A percentile compares a stretch with the other conserved stretches of the same genome.
phyloP scores from a whole-genome alignment of 306 rosid genomes.

The Alnus glutinosa region DNA sequence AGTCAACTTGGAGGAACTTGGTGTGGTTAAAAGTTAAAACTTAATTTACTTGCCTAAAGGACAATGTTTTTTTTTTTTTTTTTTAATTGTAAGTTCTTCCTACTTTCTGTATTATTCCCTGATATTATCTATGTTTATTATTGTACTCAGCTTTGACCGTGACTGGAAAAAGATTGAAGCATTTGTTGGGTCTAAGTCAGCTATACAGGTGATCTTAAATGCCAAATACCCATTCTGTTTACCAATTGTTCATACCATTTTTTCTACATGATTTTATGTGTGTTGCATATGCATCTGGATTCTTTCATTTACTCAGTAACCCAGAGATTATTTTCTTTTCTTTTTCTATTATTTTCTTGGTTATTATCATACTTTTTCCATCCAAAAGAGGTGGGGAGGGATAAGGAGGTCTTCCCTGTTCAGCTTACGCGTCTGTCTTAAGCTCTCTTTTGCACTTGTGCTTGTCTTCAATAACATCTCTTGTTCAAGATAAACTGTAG shows the following conservation, averaged over 20 bases:
- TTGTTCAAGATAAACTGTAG: not conserved
- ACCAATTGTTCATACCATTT: not conserved
- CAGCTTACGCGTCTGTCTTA: not conserved
- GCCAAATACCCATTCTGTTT: conserved; percentile 5
- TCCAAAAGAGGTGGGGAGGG: not conserved
- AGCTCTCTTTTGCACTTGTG: not conserved
- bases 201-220: conserved; percentile 71
- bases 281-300: conserved; percentile 1
- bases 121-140: not conserved
- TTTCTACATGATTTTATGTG: not conserved
- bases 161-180: conserved; percentile 99
- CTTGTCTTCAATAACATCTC: not conserved
- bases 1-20: conserved; percentile 13
- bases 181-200: conserved; percentile 91
- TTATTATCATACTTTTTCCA: not conserved
- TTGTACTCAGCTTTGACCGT: conserved; percentile 77
- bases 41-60: conserved; percentile 1
- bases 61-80: not conserved
- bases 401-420: not conserved
- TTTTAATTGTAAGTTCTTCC: conserved; percentile 15
- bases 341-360: not conserved
- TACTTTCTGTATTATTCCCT: not conserved
- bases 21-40: conserved; percentile 2
- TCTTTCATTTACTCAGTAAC: not conserved
- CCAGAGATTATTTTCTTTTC: not conserved